Percentiles rank a stretch among this genome's conserved stretches.
Evolutionary conservation across 495 filamentous ascomycete genomes (phyloP).

Genomic region (Neurospora cerealis): DNA sequence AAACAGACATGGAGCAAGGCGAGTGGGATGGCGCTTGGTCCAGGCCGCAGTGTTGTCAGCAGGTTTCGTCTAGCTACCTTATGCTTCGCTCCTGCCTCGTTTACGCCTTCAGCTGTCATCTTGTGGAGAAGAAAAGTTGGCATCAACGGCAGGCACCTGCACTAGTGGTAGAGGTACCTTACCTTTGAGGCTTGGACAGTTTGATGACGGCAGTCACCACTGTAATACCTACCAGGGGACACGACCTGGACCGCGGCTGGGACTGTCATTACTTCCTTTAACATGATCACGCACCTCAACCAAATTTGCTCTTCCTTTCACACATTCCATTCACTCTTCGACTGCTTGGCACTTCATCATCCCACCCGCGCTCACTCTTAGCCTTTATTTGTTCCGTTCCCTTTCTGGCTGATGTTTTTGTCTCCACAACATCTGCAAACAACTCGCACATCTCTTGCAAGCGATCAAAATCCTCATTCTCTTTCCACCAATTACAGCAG

Average conservation of each 20-base stretch:
- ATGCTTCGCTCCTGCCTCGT: not conserved
- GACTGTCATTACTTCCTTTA: not conserved
- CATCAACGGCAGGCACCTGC: not conserved
- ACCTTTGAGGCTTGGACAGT: not conserved
- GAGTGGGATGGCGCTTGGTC: not conserved
- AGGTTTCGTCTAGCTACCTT: not conserved
- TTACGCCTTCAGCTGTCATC: not conserved
- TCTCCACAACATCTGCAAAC: not conserved
- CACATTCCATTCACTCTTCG: not conserved
- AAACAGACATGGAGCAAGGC: not conserved
- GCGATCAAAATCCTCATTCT: not conserved
- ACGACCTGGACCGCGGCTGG: not conserved
- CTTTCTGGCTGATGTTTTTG: not conserved
- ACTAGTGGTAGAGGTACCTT: not conserved
- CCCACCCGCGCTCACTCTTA: not conserved
- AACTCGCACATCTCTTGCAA: not conserved
- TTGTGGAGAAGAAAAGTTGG: not conserved
- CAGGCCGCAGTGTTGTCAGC: not conserved
- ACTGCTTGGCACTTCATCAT: not conserved
- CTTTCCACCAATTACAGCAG: not conserved
- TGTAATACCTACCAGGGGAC: not conserved
- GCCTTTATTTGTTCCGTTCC: not conserved
- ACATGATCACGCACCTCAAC: not conserved
- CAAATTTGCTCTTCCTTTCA: not conserved
- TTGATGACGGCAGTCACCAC: not conserved